Evolutionary conservation across 2,329 filamentous ascomycete genomes (phyloP), one percentile per base, ranked within the genome.

Genomic region (Leptographium lundbergii): DNA sequence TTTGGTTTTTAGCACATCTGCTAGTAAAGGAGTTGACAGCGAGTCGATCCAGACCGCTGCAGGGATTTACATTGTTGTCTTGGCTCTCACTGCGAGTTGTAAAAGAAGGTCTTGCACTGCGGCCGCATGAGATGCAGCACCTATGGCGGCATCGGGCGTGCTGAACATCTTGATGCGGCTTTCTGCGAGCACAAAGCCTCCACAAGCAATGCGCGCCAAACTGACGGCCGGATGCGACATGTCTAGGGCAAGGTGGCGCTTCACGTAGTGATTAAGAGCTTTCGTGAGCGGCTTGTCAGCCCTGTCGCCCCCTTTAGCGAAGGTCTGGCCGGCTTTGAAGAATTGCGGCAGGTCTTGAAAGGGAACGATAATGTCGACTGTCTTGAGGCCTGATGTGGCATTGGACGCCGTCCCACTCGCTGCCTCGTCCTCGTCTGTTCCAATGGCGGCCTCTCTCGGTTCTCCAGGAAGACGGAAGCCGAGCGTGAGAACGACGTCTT

Each of bases 151-250:
- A 0, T 34, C 45, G 3, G 50, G 22, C 4, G 57, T 22, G 22
- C 32, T 53, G 50, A 75, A 73, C 17, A 81, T 67, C 67, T 83
- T 83, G 24, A 83, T 56, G 32, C 78, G 71, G 13, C 70, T 75
- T 61, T 81, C 79, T 0, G 77, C 77, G 13, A 83, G 68, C 45
- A 78, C 76, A 59, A 84, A 84, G 0, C 79, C 80, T 0, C 75
- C 77, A 61, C 80, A 83, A 0, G 78, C 79, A 32, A 84, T 73
- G 62, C 80, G 79, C 14, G 70, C 70, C 27, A 84, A 68, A 1
- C 74, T 70, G 3, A 82, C 79, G n/a, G 74, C 72, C 0, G 80
- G 77, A 63, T 83, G 79, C 59, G 80, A 79, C 62, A 84, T 63
- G 64, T 83, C 73, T 17, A 84, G 67, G 0, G 76, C 79, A 6